Percentiles rank a stretch among this genome's conserved stretches.
Conservation (phyloP, 768 basidiomycete species). For the Panaeolus cyanescens region DNA sequence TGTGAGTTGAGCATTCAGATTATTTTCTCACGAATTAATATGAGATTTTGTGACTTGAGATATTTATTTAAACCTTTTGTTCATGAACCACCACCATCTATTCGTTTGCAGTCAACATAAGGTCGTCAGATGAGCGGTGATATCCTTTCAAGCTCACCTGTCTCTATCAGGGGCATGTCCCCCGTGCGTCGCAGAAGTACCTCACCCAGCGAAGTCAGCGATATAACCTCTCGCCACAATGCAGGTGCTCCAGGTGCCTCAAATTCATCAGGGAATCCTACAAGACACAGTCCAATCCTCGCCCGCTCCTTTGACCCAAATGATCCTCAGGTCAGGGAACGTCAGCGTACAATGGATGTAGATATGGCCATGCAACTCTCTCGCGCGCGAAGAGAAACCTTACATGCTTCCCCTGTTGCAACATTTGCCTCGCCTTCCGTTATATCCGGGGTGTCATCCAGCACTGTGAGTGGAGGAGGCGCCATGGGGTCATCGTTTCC, state of each 20-base stretch:
- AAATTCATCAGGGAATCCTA: not conserved
- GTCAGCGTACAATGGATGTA: constrained; percentile 92
- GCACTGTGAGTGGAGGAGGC: not conserved
- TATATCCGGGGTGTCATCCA: not conserved
- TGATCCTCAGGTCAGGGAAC: constrained; percentile 77
- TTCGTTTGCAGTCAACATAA: not conserved
- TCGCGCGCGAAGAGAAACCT: constrained; percentile 66
- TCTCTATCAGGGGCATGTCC: constrained; percentile 40
- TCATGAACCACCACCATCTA: constrained; percentile 1
- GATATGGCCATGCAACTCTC: constrained; percentile 88
- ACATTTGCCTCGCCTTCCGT: constrained; percentile 4
- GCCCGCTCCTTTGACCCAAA: constrained; percentile 64
- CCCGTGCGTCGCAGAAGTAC: constrained; percentile 40
- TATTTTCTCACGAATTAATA: too few relatives aligned
- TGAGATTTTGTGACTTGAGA: not conserved
- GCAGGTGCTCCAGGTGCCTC: constrained; percentile 5
- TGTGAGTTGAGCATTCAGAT: too few relatives aligned
- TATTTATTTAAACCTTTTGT: not conserved
- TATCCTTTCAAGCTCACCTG: constrained; percentile 32
- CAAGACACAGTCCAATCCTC: constrained; percentile 61
- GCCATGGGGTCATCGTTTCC: constrained; percentile 19
- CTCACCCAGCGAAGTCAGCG: constrained; percentile 42
- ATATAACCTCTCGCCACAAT: constrained; percentile 38
- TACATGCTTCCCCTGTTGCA: constrained; percentile 36
- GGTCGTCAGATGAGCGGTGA: not conserved